Conservation (phyloP, 371 early-diverging fungal genomes). For the Zopfochytrium polystomum region DNA sequence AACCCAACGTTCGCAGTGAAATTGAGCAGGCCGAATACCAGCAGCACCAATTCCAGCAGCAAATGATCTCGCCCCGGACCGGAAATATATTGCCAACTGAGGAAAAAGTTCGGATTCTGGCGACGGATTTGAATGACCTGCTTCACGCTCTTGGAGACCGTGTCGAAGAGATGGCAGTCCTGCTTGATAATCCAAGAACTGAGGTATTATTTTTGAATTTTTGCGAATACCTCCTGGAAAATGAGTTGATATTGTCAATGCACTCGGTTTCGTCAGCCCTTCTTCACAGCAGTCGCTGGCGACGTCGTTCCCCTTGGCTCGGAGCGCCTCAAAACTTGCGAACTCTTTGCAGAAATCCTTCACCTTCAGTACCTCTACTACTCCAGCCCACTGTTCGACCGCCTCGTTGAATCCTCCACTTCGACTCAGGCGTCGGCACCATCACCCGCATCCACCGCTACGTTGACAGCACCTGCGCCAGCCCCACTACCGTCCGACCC, state of each 20-base stretch:
- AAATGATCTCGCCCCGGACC: slow-evolving; percentile 34
- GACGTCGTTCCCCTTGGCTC: slow-evolving; percentile 78
- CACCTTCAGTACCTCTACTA: slow-evolving; percentile 54
- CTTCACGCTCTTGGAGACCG: slow-evolving; percentile 71
- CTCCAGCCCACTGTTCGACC: slow-evolving; percentile 50
- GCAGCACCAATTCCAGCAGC: slow-evolving; percentile 53
- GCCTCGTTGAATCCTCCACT: slow-evolving; percentile 20
- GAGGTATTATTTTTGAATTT: slow-evolving; percentile 10
- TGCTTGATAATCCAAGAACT: slow-evolving; percentile 59
- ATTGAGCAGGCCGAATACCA: slow-evolving; percentile 52
- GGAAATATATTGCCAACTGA: slow-evolving; percentile 34
- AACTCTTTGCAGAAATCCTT: slow-evolving; percentile 91
- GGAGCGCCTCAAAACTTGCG: slow-evolving; percentile 89
- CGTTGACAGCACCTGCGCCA: neutral
- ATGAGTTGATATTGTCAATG: neutral
- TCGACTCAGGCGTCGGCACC: neutral
- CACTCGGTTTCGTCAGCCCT: slow-evolving; percentile 8
- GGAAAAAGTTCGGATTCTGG: slow-evolving; percentile 45
- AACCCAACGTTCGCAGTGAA: slow-evolving; percentile 41
- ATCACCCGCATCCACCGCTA: neutral
- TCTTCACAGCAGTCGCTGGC: slow-evolving; percentile 65
- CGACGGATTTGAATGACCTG: slow-evolving; percentile 76
- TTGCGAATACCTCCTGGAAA: too few species aligned
- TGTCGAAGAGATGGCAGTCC: slow-evolving; percentile 61
- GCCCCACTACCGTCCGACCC: neutral